These are phyloP conservation scores for Ogataea populi-albae DNA, from an alignment of 805 yeast species.

Conservation along the genomic window DNA sequence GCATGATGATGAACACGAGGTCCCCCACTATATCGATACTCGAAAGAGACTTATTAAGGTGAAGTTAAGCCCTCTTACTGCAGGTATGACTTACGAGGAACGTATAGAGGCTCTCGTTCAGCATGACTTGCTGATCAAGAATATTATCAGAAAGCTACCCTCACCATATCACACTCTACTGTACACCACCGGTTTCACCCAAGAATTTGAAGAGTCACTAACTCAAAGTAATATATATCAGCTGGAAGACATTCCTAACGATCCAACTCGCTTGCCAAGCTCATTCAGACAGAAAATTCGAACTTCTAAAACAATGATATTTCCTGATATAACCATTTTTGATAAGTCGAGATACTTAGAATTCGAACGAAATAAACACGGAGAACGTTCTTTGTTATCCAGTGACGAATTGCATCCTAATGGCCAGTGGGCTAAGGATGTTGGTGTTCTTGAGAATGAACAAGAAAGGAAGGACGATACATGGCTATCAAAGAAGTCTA, in stretches of 20 bases:
- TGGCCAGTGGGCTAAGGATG: slow-evolving; percentile 33
- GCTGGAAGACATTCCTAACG: slow-evolving; percentile 32
- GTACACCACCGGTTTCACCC: slow-evolving; percentile 43
- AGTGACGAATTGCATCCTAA: slow-evolving; percentile 26
- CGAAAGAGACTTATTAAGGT: slow-evolving; percentile 60
- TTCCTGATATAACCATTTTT: slow-evolving; percentile 51
- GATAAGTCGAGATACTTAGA: slow-evolving; percentile 51
- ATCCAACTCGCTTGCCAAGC: slow-evolving; percentile 31
- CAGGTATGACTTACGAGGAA: slow-evolving; percentile 40
- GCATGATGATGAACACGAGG: slow-evolving; percentile 40
- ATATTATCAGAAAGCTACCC: slow-evolving; percentile 65
- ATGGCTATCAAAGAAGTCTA: slow-evolving; percentile 29
- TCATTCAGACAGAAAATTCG: slow-evolving; percentile 28
- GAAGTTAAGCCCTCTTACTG: slow-evolving; percentile 51
- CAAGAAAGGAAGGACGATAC: slow-evolving; percentile 26
- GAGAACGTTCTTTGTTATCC: slow-evolving; percentile 30
- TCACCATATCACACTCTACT: slow-evolving; percentile 67
- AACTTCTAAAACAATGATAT: slow-evolving; percentile 39
- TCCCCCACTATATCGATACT: slow-evolving; percentile 59
- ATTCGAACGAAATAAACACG: slow-evolving; percentile 51
- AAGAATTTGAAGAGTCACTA: slow-evolving; percentile 19
- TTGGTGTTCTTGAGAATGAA: slow-evolving; percentile 6
- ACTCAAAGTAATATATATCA: slow-evolving; percentile 11
- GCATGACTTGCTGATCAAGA: slow-evolving; percentile 41
- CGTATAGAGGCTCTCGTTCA: slow-evolving; percentile 18